phyloP scores from a whole-genome alignment of 345 rosid genomes.

The Isatis tinctoria region DNA sequence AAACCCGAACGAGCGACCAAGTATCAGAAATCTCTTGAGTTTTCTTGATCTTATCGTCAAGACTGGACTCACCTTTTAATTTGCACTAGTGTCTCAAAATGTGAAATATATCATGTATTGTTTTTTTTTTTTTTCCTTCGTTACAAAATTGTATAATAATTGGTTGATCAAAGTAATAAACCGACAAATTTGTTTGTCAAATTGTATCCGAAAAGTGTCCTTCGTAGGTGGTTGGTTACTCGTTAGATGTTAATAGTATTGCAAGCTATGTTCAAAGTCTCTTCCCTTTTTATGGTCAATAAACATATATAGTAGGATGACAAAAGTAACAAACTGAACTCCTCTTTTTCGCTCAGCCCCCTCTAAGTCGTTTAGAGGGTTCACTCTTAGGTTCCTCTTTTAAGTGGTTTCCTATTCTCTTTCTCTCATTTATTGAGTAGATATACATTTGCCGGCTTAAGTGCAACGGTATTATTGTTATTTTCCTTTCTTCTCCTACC shows the following conservation, averaged over 20 bases:
- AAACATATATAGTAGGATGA: too few species aligned
- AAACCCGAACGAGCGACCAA: constrained; percentile 56
- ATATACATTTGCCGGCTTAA: too few species aligned
- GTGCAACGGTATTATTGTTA: too few species aligned
- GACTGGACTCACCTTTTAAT: constrained; percentile 54
- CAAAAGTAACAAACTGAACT: too few species aligned
- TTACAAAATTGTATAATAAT: constrained; percentile 20
- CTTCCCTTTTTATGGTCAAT: neutral
- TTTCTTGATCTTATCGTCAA: constrained; percentile 68
- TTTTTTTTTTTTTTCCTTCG: neutral
- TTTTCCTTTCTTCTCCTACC: too few species aligned
- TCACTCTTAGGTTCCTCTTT: too few species aligned
- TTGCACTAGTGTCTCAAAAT: neutral
- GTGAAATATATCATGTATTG: constrained; percentile 8
- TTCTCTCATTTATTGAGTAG: too few species aligned
- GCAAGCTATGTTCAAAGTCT: neutral
- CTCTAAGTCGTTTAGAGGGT: too few species aligned
- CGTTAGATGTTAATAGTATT: neutral
- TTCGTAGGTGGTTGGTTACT: neutral
- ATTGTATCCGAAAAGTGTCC: neutral
- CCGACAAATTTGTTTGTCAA: constrained; percentile 4
- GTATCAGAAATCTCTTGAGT: constrained; percentile 47
- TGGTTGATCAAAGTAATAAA: constrained; percentile 26
- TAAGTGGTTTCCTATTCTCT: too few species aligned
- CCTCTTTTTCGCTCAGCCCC: too few species aligned